A percentile compares a stretch with the other conserved stretches of the same genome.
Evolutionary conservation across 306 rosid species (phyloP).

Genomic region (Vigna nakashimae): DNA sequence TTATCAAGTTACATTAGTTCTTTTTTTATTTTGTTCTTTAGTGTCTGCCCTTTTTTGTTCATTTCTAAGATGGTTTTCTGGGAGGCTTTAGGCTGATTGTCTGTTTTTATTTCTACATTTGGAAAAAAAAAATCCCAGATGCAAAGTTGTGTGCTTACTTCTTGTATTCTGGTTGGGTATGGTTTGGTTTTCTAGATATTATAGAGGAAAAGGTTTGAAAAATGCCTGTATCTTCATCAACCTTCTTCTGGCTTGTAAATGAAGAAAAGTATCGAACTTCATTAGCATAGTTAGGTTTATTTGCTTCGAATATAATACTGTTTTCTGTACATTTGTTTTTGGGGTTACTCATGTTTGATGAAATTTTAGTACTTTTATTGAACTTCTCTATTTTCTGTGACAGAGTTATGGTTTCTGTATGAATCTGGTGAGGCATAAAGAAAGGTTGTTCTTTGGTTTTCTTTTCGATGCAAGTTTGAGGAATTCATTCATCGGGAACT

Average conservation of each 20-base stretch:
- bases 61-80: background rate
- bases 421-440: conserved; percentile 63
- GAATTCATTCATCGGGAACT: conserved; percentile 50
- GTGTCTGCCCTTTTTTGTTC: conserved; percentile 1
- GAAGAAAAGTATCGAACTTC: conserved; percentile 62
- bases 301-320: background rate
- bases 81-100: conserved; percentile 1
- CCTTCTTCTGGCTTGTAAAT: conserved; percentile 52
- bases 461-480: conserved; percentile 63
- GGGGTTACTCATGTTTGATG: conserved; percentile 32
- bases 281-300: background rate
- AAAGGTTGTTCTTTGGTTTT: conserved; percentile 54
- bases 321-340: background rate
- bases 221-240: conserved; percentile 36
- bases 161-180: conserved; percentile 9
- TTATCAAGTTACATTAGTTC: conserved; percentile 2
- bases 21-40: background rate
- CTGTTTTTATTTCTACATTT: conserved; percentile 5
- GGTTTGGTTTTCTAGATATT: conserved; percentile 43
- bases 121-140: conserved; percentile 6
- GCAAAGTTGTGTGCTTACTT: conserved; percentile 41
- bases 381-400: conserved; percentile 35
- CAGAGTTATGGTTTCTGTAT: conserved; percentile 58
- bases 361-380: conserved; percentile 20
- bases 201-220: conserved; percentile 25